Evolutionary conservation across 805 yeast species (phyloP), one percentile per base, ranked within the genome.

Genomic region (Saturnispora saitoi): DNA sequence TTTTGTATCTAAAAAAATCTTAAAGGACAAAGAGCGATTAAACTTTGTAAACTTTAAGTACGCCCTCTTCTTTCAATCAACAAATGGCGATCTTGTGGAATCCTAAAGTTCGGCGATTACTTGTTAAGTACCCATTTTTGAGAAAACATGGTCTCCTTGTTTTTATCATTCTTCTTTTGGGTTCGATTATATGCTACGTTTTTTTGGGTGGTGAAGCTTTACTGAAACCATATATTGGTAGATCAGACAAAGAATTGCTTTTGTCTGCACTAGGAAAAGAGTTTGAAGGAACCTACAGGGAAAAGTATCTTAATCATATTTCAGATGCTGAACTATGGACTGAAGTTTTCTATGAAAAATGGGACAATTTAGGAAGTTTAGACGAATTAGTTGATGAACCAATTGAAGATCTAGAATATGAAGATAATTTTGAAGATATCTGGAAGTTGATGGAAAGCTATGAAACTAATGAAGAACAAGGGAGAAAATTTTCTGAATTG

Each of bases 331-430:
- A 56, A 26, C 34, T 62, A 4, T 55, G 60, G 43, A 51, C 63
- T 9, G 59, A 59, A 14, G 59, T 58, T 4, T 61, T 63, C 30
- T 61, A 57, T 43, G 43, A 56, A 14, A 63, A 61, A 43, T 53
- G 64, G 47, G 52, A 52, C 28, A 37, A 59, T 4, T 55, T 63
- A 55, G 58, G 60, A n/a, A 54, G 49, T 37, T 36, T 64, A 8
- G 68, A 64, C 48, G 64, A 61, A 26, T 48, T 64, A 30, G 54
- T 64, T 11, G 56, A 61, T 47, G 68, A 64, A 51, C 61, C 63
- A 20, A 52, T 64, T 32, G 60, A 60, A 15, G 49, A 47, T 9
- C 15, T 41, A 15, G 37, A 47, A 15, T 32, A 32, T 26, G n/a
- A 26, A 4, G 43, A 45, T 14, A 41, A 32, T 9, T 26, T 24